Percentiles rank a stretch among this genome's conserved stretches.
phyloP scores from a whole-genome alignment of 306 rosid genomes.

The Vigna unguiculata region DNA sequence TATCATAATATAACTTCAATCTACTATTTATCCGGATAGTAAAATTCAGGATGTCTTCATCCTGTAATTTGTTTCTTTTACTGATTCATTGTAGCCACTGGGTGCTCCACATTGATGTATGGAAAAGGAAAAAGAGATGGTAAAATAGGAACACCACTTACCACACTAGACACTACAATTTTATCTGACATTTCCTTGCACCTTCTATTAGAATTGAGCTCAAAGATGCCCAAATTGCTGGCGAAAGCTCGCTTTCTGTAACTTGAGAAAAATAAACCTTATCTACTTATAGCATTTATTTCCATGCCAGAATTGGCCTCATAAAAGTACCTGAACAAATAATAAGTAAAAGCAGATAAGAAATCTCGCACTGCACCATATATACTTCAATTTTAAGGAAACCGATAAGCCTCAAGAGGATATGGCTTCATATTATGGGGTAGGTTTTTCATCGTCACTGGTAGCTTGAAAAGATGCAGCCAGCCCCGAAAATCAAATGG shows the following conservation, averaged over 20 bases:
- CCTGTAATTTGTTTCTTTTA: slow-evolving; percentile 11
- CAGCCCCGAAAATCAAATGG: background rate
- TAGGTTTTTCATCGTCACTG: slow-evolving; percentile 7
- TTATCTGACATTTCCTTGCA: slow-evolving; percentile 63
- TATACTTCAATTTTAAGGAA: slow-evolving; percentile 12
- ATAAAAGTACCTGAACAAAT: slow-evolving; percentile 46
- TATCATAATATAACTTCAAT: too few species aligned
- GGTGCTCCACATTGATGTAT: slow-evolving; percentile 16
- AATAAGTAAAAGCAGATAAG: background rate
- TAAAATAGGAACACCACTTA: slow-evolving; percentile 44
- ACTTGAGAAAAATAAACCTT: slow-evolving; percentile 64
- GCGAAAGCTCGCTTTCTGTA: slow-evolving; percentile 71
- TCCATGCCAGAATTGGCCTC: slow-evolving; percentile 74
- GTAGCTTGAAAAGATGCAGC: slow-evolving; percentile 17
- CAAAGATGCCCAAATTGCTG: slow-evolving; percentile 82
- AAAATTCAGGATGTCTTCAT: slow-evolving; percentile 7
- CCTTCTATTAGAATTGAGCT: slow-evolving; percentile 67
- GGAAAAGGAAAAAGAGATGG: background rate
- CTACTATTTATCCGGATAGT: background rate
- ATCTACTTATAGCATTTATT: slow-evolving; percentile 68
- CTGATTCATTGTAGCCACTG: background rate
- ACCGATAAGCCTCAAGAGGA: slow-evolving; percentile 19
- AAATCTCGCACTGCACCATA: background rate
- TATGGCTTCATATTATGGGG: background rate
- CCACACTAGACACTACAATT: slow-evolving; percentile 75